Base-by-base conservation (phyloP, 139 green algal genomes). In the Haematococcus lacustris region DNA sequence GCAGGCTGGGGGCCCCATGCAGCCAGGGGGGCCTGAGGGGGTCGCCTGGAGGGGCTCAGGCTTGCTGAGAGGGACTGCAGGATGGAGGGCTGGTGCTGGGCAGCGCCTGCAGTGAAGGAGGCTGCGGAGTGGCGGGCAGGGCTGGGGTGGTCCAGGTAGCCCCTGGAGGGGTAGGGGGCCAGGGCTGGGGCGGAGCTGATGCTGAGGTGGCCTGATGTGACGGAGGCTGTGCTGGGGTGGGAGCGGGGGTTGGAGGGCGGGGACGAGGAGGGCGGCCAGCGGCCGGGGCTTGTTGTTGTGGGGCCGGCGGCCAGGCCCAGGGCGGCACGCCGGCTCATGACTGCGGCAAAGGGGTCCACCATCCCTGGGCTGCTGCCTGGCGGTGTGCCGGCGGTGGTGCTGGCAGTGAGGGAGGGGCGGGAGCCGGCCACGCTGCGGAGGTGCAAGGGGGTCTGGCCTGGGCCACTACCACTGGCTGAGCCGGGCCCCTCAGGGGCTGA, bases 321-420 rank as follows among this genome's bases (percentile, higher is more conserved):
- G 37, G 50, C 30, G 5, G 63, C 63, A 51, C 63, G 63, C 4
- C 63, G 63, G 6, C 4, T 39, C 63, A 69, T 69, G 35, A 69
- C 63, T 50, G 63, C 63, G 6, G 50, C 51, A 26, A 69, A 69
- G 37, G 63, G 63, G 37, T 69, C 21, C 35, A 35, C 35, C 33
- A 26, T 28, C 43, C 43, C 43, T 4, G 59, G 21, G 32, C 59
- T 66, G 59, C 30, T 40, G 30, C 28, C 59, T 7, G 39, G 59
- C 59, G 21, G 2, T 2, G 23, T 66, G n/a, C 30, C 59, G 6
- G 3, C n/a, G 30, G 5, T 7, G 9, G 43, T 53, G 43, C 9
- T 53, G 43, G 43, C 9, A 53, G 9, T 53, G 43, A 26, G 26
- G 30, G 3, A 34, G 5, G n/a, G n/a, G n/a, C n/a, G n/a, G n/a